These are phyloP conservation scores for Cercospora sp. DNA, from an alignment of 2,329 filamentous ascomycete species.

Conservation along the genomic window DNA sequence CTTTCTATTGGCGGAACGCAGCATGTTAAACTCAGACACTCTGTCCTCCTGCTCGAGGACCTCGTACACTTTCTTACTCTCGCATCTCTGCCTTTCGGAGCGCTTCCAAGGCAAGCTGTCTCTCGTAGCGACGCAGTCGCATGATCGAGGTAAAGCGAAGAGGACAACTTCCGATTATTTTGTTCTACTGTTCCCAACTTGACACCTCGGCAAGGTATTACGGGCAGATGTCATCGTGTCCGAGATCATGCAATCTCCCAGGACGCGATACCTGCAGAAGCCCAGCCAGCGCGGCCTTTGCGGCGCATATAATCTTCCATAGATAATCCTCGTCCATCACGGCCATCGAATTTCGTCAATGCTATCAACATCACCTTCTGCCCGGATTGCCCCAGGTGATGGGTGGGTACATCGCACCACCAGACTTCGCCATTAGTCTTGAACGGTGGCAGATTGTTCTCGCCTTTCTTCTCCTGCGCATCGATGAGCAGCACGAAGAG, in stretches of 20 bases:
- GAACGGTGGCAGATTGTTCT: conserved; percentile 69
- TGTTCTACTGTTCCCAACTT: no score
- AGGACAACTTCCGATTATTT: not conserved
- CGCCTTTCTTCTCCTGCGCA: conserved; percentile 55
- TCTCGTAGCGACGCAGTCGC: not conserved
- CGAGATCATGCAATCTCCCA: conserved; percentile 53
- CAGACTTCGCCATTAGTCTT: conserved; percentile 75
- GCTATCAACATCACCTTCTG: conserved; percentile 66
- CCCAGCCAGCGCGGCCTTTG: conserved; percentile 50
- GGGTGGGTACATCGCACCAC: conserved; percentile 71
- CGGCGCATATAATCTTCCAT: conserved; percentile 51
- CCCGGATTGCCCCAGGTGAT: conserved; percentile 67
- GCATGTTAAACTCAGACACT: no score
- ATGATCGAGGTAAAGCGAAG: not conserved
- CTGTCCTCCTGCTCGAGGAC: no score
- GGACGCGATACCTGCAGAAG: conserved; percentile 53
- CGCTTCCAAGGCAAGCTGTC: not conserved
- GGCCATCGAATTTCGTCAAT: conserved; percentile 56
- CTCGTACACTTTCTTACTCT: no score
- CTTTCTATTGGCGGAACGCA: no score
- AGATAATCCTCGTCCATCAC: conserved; percentile 56
- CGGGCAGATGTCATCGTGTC: not conserved
- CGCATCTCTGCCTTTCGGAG: no score
- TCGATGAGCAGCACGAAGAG: conserved; percentile 69
- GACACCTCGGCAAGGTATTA: not conserved